Evolutionary conservation across 306 rosid species (phyloP), one percentile per base, ranked within the genome.

Genomic region (Heteromeles arbutifolia): DNA sequence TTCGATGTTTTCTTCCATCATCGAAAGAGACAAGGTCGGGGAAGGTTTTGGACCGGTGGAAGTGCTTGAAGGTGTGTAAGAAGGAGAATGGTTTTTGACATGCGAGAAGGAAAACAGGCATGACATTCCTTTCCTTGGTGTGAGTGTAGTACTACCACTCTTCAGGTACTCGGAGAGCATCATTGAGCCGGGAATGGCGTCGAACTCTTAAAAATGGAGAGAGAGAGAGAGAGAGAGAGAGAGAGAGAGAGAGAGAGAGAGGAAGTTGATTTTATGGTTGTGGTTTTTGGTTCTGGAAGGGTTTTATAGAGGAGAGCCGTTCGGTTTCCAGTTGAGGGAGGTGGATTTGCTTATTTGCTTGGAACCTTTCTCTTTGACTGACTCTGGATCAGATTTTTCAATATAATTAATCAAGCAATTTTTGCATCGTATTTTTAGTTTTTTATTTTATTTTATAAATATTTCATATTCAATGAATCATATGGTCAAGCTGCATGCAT

Each of bases 1-100:
- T 57, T 70, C 65, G 2, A 86, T 72, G 74, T 22, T 76, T n/a
- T 83, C 85, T 50, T 85, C 86, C 86, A 83, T 79, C 74, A 57
- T 69, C 5, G 79, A 44, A 1, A 43, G 24, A 8, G 76, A 76
- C 53, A 72, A 65, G 26, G 32, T 78, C 31, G 6, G 77, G 68
- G 3, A 4, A 37, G 37, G 79, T n/a, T 70, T 31, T 18, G 78
- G 58, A 53, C 68, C 67, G 39, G 54, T 50, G 19, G 1, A 28
- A 58, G 75, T 7, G 61, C 19, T 75, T 56, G 82, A 81, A 29
- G 63, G 69, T 26, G 82, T 28, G 61, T 72, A 57, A 45, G 78
- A 48, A 14, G n/a, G n/a, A n/a, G 80, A 73, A 43, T 54, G 56
- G 24, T 79, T 41, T 76, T 84, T 82, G 29, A 79, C 44, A 19